Percentiles rank a stretch among this genome's conserved stretches.
Conservation (phyloP, 2,329 filamentous ascomycete species). For the Aspergillus sp. region DNA sequence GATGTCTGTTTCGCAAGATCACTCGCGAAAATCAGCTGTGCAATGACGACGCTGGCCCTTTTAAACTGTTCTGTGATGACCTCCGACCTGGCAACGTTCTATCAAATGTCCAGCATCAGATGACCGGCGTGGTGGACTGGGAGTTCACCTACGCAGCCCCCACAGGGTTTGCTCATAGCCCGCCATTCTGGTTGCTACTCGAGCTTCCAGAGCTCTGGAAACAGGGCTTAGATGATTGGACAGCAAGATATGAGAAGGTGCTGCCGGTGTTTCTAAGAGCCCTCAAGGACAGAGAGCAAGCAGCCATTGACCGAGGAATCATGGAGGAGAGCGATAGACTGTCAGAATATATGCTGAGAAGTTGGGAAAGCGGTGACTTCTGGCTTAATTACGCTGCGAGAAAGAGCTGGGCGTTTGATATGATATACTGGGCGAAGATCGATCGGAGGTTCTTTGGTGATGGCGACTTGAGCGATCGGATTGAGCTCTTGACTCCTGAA, state of each 20-base stretch:
- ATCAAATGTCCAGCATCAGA: slow-evolving; percentile 20
- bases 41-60: slow-evolving; percentile 13
- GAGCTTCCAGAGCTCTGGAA: neutral
- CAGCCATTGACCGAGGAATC: neutral
- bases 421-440: slow-evolving; percentile 28
- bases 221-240: neutral
- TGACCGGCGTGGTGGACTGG: slow-evolving; percentile 30
- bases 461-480: slow-evolving; percentile 16
- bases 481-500: slow-evolving; percentile 19
- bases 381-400: slow-evolving; percentile 18
- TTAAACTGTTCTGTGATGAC: slow-evolving; percentile 29
- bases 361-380: neutral
- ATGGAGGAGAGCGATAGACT: neutral
- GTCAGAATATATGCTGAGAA: neutral
- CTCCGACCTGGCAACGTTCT: slow-evolving; percentile 30
- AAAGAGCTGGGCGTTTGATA: slow-evolving; percentile 29
- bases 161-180: slow-evolving; percentile 15
- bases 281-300: neutral
- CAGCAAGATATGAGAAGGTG: neutral
- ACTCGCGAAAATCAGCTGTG: neutral
- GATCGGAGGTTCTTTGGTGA: slow-evolving; percentile 28
- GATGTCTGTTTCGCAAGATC: slow-evolving; percentile 3
- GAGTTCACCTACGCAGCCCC: slow-evolving; percentile 29
- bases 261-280: neutral
- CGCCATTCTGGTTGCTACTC: slow-evolving; percentile 13